Percentiles rank a stretch among this genome's conserved stretches.
phyloP scores from a whole-genome alignment of 1,139 yeast species.

The Blastobotrys illinoisensis region DNA sequence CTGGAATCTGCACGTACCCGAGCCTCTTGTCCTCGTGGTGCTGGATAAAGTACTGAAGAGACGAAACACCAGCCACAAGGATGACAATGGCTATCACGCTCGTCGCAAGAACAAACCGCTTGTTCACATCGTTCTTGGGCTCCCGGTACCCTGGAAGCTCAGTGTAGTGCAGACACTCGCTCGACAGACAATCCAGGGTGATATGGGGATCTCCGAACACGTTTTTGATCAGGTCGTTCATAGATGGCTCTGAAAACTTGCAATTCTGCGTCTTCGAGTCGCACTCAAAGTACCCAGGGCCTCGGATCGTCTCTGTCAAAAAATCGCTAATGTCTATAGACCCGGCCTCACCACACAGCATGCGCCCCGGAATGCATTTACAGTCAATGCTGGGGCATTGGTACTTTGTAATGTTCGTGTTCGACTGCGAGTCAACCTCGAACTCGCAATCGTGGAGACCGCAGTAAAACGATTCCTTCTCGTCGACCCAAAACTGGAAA shows the following conservation, averaged over 20 bases:
- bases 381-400: constrained; percentile 73
- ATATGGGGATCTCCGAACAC: constrained; percentile 93
- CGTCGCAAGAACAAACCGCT: constrained; percentile 46
- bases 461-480: constrained; percentile 84
- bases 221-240: constrained; percentile 83
- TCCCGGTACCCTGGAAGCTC: constrained; percentile 84
- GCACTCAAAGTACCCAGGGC: constrained; percentile 91
- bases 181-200: constrained; percentile 70
- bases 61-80: constrained; percentile 36
- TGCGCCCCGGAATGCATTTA: constrained; percentile 82
- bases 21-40: constrained; percentile 25
- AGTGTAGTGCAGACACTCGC: constrained; percentile 88
- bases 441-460: constrained; percentile 68
- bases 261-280: constrained; percentile 58
- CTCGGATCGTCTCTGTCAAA: constrained; percentile 78
- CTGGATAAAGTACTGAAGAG: constrained; percentile 35
- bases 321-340: constrained; percentile 94
- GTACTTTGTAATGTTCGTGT: constrained; percentile 66
- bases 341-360: constrained; percentile 91
- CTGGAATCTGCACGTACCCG: constrained; percentile 30
- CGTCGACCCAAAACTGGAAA: constrained; percentile 94
- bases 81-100: constrained; percentile 44
- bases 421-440: constrained; percentile 47
- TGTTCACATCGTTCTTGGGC: constrained; percentile 53
- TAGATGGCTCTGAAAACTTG: constrained; percentile 86